phyloP scores from a whole-genome alignment of 2,329 filamentous ascomycete genomes.

The Beauveria scarabaeidicola region DNA sequence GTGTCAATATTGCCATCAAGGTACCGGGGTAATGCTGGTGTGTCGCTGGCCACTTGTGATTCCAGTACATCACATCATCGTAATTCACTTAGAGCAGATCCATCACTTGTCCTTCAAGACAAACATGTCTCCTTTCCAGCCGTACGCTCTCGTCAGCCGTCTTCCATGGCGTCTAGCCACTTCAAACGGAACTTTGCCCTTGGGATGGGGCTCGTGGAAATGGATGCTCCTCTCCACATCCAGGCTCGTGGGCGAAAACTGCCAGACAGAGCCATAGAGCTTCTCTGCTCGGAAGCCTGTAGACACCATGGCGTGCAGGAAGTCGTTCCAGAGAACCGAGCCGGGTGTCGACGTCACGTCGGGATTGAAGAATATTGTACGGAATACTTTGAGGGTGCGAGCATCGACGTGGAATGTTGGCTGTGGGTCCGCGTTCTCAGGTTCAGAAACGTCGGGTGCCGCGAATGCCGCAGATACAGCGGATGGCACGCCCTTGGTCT shows the following conservation, averaged over 20 bases:
- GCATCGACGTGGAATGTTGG: constrained; percentile 21
- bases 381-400: constrained; percentile 27
- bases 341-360: constrained; percentile 29
- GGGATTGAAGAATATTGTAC: constrained; percentile 34
- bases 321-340: constrained; percentile 45
- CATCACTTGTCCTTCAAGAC: constrained; percentile 9
- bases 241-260: constrained; percentile 38
- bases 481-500: not conserved
- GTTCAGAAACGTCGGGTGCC: not conserved
- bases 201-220: constrained; percentile 53
- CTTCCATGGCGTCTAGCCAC: constrained; percentile 39
- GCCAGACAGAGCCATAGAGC: constrained; percentile 53
- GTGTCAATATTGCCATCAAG: too few species aligned
- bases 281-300: constrained; percentile 46
- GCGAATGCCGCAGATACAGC: not conserved
- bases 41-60: too few species aligned
- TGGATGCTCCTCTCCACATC: constrained; percentile 43
- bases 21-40: too few species aligned
- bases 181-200: constrained; percentile 39
- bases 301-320: constrained; percentile 42
- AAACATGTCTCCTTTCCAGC: constrained; percentile 41
- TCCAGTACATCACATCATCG: too few species aligned
- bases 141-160: constrained; percentile 40
- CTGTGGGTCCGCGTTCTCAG: not conserved
- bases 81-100: not conserved